Evolutionary conservation across 2,329 filamentous ascomycete genomes (phyloP).

Genomic region (Nothopassalora personata): DNA sequence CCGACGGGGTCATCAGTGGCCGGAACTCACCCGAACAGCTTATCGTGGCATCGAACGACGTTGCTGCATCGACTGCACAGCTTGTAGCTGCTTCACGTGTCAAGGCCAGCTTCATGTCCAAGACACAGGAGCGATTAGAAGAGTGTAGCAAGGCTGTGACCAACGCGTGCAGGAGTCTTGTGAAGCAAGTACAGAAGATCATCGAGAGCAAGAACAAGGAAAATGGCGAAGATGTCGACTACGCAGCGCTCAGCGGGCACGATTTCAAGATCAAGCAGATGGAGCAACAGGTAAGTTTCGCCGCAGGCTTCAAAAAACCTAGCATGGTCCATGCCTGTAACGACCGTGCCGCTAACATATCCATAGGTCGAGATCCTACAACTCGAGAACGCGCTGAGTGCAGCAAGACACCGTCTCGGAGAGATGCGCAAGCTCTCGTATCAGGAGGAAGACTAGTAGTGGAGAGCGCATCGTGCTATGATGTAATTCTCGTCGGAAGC

Average conservation of each 20-base stretch:
- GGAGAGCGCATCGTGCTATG: not conserved
- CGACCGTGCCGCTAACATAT: constrained; percentile 1
- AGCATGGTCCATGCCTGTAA: not conserved
- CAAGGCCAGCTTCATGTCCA: constrained; percentile 97
- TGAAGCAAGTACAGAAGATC: constrained; percentile 89
- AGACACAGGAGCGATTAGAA: constrained; percentile 89
- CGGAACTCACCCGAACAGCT: constrained; percentile 94
- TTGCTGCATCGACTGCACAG: constrained; percentile 92
- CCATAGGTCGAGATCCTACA: constrained; percentile 90
- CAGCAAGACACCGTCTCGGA: constrained; percentile 75
- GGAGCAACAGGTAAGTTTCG: constrained; percentile 85
- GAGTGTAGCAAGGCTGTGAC: constrained; percentile 89
- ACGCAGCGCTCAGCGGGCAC: constrained; percentile 78
- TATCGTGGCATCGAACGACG: constrained; percentile 95
- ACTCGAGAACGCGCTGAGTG: constrained; percentile 77
- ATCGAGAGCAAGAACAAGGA: constrained; percentile 81
- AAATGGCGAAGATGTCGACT: constrained; percentile 76
- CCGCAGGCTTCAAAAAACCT: not conserved
- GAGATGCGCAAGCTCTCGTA: constrained; percentile 99
- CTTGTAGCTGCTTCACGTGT: constrained; percentile 91
- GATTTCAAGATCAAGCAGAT: constrained; percentile 99
- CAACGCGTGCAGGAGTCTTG: constrained; percentile 76
- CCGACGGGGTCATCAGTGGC: constrained; percentile 86
- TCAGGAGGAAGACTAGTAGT: constrained; percentile 59
- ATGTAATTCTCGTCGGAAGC: not conserved